Evolutionary conservation across 805 yeast genomes (phyloP).

Genomic region (Candida nemodendra): DNA sequence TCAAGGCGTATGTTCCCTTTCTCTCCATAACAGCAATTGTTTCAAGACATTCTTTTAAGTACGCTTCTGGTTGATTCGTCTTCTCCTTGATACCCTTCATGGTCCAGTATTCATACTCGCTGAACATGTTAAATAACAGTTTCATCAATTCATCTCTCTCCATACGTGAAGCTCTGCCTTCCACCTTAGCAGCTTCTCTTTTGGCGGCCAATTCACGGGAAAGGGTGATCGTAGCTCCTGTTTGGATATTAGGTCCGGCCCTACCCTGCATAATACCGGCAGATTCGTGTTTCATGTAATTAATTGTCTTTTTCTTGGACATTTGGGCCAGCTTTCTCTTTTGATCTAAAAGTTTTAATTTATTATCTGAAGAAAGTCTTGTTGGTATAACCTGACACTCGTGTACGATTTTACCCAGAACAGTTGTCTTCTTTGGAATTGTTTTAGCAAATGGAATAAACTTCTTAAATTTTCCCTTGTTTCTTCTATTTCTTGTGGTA

Average conservation of each 20-base stretch:
- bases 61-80: conserved; percentile 93
- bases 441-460: conserved; percentile 82
- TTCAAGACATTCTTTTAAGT: conserved; percentile 86
- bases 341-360: conserved; percentile 51
- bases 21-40: conserved; percentile 85
- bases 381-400: conserved; percentile 90
- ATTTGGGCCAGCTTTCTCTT: conserved; percentile 29
- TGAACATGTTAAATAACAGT: conserved; percentile 82
- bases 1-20: conserved; percentile 94
- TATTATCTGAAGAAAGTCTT: conserved; percentile 66
- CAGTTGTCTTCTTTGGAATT: conserved; percentile 81
- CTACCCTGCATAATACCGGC: conserved; percentile 88
- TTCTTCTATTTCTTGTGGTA: conserved; percentile 22
- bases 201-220: conserved; percentile 55
- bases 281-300: conserved; percentile 57
- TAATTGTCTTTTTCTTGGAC: conserved; percentile 47
- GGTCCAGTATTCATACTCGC: conserved; percentile 95
- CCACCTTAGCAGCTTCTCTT: conserved; percentile 52
- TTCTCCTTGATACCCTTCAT: conserved; percentile 91
- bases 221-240: conserved; percentile 66
- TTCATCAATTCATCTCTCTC: conserved; percentile 91
- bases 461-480: conserved; percentile 31
- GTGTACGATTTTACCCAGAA: conserved; percentile 85
- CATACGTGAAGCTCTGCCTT: conserved; percentile 91
- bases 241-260: conserved; percentile 78